Base-by-base conservation (phyloP, 2,329 filamentous ascomycete species). In the Amphichorda felina region DNA sequence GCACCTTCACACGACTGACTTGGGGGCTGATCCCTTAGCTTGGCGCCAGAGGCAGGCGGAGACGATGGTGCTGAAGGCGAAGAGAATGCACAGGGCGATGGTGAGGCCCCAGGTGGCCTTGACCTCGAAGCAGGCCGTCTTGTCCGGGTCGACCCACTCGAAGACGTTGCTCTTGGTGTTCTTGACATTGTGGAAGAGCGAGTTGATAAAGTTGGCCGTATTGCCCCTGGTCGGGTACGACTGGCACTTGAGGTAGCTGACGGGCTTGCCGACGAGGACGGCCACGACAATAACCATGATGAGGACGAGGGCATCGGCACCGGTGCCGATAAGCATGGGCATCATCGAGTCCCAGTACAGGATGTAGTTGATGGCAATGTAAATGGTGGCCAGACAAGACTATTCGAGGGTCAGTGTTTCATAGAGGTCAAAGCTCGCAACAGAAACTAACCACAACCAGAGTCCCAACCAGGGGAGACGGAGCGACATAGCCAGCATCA, bases 21-120 rank as follows among this genome's bases (percentile, higher is more conserved):
- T 13, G 13, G 8, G 8, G 10, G 43, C 40, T 72, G 49, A 68
- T 61, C 46, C 72, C 10, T 10, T 24, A 6, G 21, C 21, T 24
- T n/a, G 68, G 42, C 72, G 68, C 73, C 77, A 82, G 27, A 85
- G 61, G 45, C 75, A 74, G 37, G 64, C 56, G 21, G 66, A 70
- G 31, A 72, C 66, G 34, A 79, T 56, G 31, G 66, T 60, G 2
- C 75, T 79, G 40, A 83, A 68, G 41, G 73, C 68, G 49, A 83
- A 84, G 25, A 85, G 60, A 30, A 82, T 71, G 54, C 78, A 86
- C 34, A 93, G 70, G 4, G 78, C 78, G 56, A 94, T 88, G 54
- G 76, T 74, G 40, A 94, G 59, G 1, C 86, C 87, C 88, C 87
- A 94, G 44, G 91, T 74, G 13, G 82, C 75, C 68, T 94, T 93